Base-by-base conservation (phyloP, 768 basidiomycete genomes). In the Suillus sp. region DNA sequence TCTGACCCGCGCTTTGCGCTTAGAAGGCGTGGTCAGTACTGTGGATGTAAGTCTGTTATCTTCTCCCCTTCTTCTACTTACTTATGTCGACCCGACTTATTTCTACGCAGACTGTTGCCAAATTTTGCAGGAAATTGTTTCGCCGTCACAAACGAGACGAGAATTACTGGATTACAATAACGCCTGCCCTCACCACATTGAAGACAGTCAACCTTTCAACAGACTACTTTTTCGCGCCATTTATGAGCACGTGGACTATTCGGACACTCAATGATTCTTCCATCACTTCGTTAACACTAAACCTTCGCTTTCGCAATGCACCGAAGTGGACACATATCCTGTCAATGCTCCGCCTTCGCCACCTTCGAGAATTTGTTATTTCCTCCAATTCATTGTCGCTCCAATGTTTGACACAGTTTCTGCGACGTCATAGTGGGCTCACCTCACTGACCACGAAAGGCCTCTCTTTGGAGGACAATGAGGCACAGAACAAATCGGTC, bases 301-400 rank as follows among this genome's bases (percentile, higher is more conserved):
- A 56, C 25, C 55, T 56, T 56, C 55, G 55, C 55, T 56, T 56
- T 56, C 35, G 35, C 35, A 56, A 56, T 38, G 55, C 35, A 25
- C 55, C 55, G 5, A 27, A 38, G 16, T 56, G 55, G 55, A 18
- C 55, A 25, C 55, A 56, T 38, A 56, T 56, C 35, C 25, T 56
- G 9, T 38, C 55, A 38, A 37, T 38, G 35, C 55, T 56, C 55
- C 55, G 55, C 35, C 55, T 56, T 56, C 55, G 35, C 22, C 55
- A 56, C 10, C 55, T 56, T 38, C 55, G 55, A 38, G 55, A 56
- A 56, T 38, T 56, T 25, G 55, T 56, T 27, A 56, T 56, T 56
- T 56, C 35, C 16, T 56, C 35, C 55, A 37, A 38, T 38, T 56
- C 55, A 27, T 38, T 56, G 18, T 56, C 55, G 9, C 55, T 56